Conservation (phyloP, 352 stramenopile genomes). For the Phytopythium kandeliae region DNA sequence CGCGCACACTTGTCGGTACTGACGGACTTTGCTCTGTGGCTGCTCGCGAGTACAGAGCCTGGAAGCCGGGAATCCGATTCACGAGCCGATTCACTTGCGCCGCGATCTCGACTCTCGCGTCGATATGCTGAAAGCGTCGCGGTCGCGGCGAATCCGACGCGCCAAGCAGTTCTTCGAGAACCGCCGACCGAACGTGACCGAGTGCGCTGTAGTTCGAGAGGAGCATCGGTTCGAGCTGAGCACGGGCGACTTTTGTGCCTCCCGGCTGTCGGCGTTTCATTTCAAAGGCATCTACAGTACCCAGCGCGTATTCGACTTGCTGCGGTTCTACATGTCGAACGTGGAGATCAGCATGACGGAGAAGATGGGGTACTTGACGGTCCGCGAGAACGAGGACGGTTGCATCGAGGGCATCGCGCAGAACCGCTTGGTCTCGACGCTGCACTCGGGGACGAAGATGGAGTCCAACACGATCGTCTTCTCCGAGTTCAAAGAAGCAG, state of each 20-base stretch:
- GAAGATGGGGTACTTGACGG: constrained; percentile 43
- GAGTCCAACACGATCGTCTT: constrained; percentile 41
- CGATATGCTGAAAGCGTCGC: constrained; percentile 13
- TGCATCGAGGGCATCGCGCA: constrained; percentile 27
- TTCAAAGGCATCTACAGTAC: constrained; percentile 28
- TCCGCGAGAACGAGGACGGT: constrained; percentile 41
- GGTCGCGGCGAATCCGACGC: constrained; percentile 15
- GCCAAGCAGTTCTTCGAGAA: constrained; percentile 26
- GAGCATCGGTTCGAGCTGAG: constrained; percentile 42
- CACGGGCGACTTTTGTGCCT: constrained; percentile 33
- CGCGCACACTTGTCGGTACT: too few species aligned
- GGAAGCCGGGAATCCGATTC: constrained; percentile 19
- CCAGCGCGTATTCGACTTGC: constrained; percentile 34
- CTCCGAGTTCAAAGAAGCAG: constrained; percentile 24
- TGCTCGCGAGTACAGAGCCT: constrained; percentile 11
- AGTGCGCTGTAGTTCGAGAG: constrained; percentile 18
- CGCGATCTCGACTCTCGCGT: constrained; percentile 11
- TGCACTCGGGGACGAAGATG: constrained; percentile 19
- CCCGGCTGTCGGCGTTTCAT: constrained; percentile 46
- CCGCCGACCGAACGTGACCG: constrained; percentile 14
- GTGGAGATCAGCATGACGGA: constrained; percentile 62
- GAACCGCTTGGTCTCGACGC: constrained; percentile 37
- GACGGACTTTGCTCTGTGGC: too few species aligned
- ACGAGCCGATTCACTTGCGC: constrained; percentile 21
- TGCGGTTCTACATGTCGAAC: constrained; percentile 46